Base-by-base conservation (phyloP, 768 basidiomycete genomes). In the Suillus tomentosus region DNA sequence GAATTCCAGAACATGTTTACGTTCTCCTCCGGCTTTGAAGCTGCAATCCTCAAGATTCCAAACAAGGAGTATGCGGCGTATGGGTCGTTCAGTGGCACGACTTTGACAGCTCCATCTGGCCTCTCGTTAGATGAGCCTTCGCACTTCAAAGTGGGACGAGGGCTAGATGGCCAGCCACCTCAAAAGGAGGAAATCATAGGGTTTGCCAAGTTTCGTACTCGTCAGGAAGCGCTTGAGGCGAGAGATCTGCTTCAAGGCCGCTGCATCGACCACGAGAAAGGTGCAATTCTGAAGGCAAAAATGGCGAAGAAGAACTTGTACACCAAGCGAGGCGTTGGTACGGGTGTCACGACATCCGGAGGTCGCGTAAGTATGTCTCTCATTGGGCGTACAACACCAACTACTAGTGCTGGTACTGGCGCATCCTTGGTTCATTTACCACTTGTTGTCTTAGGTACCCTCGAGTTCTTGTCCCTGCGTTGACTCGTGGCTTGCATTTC, bases 221-320 rank as follows among this genome's bases (percentile, higher is more conserved):
- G 94, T 31, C 85, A 88, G 53, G 94, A 96, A n/a, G n/a, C n/a
- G n/a, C n/a, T n/a, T n/a, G n/a, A n/a, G n/a, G n/a, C n/a, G n/a
- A n/a, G n/a, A n/a, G n/a, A n/a, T n/a, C n/a, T n/a, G n/a, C 80
- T 99, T 6, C 95, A 96, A 73, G 95, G 96, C 6, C 83, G 90
- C 61, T 84, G 93, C 62, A 92, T 99, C 43, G 97, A 99, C 71
- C 87, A 92, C 39, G 92, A 98, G 76, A 95, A 94, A 71, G 95
- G 95, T 17, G 88, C 92, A 0, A 90, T 95, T 3, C 76, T 99
- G 48, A 99, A 98, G 76, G 97, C 96, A 24, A 96, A 99, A 79
- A 98, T 99, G 96, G 97, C 97, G n/a, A 99, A 99, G 87, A 99
- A 99, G 85, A 98, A 99, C 73, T 77, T 99, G 47, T 96, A 99